Evolutionary conservation across 2,329 filamentous ascomycete genomes (phyloP).

Genomic region (Ceratocystis cubensis): DNA sequence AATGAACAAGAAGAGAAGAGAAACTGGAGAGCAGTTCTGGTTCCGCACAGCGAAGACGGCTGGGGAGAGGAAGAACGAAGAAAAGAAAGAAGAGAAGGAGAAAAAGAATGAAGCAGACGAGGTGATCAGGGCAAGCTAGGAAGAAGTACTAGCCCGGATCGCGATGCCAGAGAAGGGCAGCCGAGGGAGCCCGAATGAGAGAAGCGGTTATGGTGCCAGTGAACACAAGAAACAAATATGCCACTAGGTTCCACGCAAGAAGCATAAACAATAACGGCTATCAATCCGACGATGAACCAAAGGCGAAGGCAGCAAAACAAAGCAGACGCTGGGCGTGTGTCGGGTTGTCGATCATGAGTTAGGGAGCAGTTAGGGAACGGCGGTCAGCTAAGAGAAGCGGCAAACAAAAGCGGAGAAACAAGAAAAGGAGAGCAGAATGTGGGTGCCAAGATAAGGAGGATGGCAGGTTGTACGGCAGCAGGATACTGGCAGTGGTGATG

Average conservation of each 20-base stretch:
- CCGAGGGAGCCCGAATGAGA: not conserved
- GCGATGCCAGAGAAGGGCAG: constrained; percentile 7
- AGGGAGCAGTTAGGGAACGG: constrained; percentile 1
- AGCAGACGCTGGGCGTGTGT: constrained; percentile 13
- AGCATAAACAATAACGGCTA: not conserved
- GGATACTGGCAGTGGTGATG: not conserved
- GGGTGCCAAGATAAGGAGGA: not conserved
- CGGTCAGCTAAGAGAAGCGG: not conserved
- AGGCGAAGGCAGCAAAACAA: constrained; percentile 7
- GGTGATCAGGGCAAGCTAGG: not conserved
- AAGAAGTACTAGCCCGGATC: constrained; percentile 8
- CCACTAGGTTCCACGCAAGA: not conserved
- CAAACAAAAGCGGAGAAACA: not conserved
- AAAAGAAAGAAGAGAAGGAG: constrained; percentile 16
- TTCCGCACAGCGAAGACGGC: constrained; percentile 10
- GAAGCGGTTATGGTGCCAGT: not conserved
- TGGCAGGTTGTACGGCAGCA: not conserved
- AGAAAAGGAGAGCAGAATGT: not conserved
- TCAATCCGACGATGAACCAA: constrained; percentile 4
- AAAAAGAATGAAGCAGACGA: constrained; percentile 10
- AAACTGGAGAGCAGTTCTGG: constrained; percentile 10
- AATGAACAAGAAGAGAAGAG: constrained; percentile 15
- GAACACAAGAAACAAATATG: not conserved
- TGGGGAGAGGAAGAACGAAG: constrained; percentile 10
- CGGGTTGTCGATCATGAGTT: constrained; percentile 15